Base-by-base conservation (phyloP, 2,329 filamentous ascomycete genomes). In the Claviceps cyperi region DNA sequence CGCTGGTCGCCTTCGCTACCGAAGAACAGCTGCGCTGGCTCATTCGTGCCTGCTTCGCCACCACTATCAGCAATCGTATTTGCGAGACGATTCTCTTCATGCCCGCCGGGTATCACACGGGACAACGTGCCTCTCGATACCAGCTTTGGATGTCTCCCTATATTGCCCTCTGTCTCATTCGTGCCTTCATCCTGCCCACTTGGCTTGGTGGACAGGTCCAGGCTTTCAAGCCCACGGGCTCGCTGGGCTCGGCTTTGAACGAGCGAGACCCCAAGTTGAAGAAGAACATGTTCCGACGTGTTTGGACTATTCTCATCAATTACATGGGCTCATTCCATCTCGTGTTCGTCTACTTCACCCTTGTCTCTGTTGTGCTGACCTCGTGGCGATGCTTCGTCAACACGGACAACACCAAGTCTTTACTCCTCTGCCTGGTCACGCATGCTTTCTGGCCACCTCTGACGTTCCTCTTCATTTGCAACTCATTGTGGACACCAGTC, bases 141-240 rank as follows among this genome's bases (percentile, higher is more conserved):
- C 74, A 78, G 60, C 66, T 81, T 28, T 81, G 78, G 77, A 81
- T 81, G 77, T 71, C 77, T 6, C 77, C 77, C 0, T 81, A 79
- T 61, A 76, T 79, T 52, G 74, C 76, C 0, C 66, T 78, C 11
- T 76, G 73, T 56, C 72, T 81, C 49, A 62, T 80, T 48, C 75
- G 76, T 2, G 71, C 76, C 1, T 81, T 81, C 57, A 56, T 80
- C 14, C 66, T 81, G 2, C 77, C 77, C 24, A 70, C 59, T 7
- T 80, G 77, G 77, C 71, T 81, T 15, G 79, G 78, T 15, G 78
- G 77, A 19, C 69, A 77, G 58, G 62, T 71, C 0, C 72, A 76
- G 60, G 76, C 74, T 19, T 82, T 82, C 66, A 77, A 76, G 58
- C 72, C 78, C 0, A 79, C 78, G 1, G 79, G 79, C 4, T 79